Conservation (phyloP, 805 yeast species). For the Saccharomyces kudriavzevii region DNA sequence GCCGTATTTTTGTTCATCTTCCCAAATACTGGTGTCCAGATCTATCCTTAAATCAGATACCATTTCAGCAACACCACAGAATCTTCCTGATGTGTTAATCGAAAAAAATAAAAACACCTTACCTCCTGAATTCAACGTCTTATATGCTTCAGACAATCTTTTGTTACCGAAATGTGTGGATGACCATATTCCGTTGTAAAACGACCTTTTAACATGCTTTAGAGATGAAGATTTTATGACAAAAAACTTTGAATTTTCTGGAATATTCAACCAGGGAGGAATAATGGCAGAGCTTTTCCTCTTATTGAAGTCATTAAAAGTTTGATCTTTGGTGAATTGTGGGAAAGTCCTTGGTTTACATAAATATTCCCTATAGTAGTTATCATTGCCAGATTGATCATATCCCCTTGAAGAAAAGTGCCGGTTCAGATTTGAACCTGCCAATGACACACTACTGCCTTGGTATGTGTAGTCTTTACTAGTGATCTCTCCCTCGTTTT, state of each 20-base stretch:
- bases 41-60: conserved; percentile 23
- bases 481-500: background rate
- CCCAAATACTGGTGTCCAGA: conserved; percentile 39
- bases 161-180: conserved; percentile 52
- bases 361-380: background rate
- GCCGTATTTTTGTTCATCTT: conserved; percentile 39
- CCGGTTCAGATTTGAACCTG: background rate
- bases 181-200: conserved; percentile 46
- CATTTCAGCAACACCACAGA: conserved; percentile 56
- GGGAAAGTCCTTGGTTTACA: background rate
- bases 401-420: background rate
- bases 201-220: conserved; percentile 43
- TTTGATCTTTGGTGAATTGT: background rate
- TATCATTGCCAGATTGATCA: background rate
- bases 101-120: conserved; percentile 46
- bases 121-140: conserved; percentile 8
- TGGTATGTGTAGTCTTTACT: background rate
- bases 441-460: background rate
- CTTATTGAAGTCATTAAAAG: background rate
- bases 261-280: conserved; percentile 25
- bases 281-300: conserved; percentile 12
- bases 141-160: conserved; percentile 40
- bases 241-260: conserved; percentile 34
- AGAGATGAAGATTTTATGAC: conserved; percentile 49
- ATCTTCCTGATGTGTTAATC: conserved; percentile 49